phyloP scores from a whole-genome alignment of 2,329 filamentous ascomycete genomes.

The Ciborinia camelliae region DNA sequence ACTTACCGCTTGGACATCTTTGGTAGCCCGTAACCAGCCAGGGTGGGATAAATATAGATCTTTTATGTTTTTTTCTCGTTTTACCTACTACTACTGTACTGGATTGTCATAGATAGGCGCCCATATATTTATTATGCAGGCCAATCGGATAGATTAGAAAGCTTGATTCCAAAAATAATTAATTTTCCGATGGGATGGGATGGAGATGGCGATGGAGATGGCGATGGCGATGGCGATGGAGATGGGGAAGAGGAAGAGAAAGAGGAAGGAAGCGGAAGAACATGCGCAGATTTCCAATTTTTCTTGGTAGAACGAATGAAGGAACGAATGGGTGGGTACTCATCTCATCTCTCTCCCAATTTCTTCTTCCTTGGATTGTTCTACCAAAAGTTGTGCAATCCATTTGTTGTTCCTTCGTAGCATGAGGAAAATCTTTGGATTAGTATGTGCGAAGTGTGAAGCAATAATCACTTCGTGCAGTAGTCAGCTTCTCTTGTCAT shows the following conservation, averaged over 20 bases:
- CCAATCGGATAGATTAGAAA: background rate
- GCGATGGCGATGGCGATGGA: too few species aligned
- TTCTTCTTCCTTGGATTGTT: background rate
- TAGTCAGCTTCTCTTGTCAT: background rate
- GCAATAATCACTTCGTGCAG: background rate
- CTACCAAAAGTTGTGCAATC: background rate
- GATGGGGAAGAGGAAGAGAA: too few species aligned
- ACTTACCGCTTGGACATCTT: background rate
- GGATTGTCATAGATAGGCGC: background rate
- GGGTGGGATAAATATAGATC: conserved; percentile 12
- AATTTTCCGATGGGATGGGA: too few species aligned
- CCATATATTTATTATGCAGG: background rate
- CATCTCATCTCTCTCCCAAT: too few species aligned
- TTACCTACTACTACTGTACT: background rate
- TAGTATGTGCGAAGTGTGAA: background rate
- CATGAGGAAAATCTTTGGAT: background rate
- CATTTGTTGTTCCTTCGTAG: background rate
- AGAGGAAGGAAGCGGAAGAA: too few species aligned
- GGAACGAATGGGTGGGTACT: background rate
- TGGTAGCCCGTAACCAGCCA: too few species aligned
- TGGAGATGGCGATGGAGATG: too few species aligned
- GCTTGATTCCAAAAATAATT: conserved; percentile 2
- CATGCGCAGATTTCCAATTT: background rate
- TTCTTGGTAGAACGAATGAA: background rate
- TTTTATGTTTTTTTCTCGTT: background rate